Base-by-base conservation (phyloP, 2,329 filamentous ascomycete genomes). In the Metarhizium sp. region DNA sequence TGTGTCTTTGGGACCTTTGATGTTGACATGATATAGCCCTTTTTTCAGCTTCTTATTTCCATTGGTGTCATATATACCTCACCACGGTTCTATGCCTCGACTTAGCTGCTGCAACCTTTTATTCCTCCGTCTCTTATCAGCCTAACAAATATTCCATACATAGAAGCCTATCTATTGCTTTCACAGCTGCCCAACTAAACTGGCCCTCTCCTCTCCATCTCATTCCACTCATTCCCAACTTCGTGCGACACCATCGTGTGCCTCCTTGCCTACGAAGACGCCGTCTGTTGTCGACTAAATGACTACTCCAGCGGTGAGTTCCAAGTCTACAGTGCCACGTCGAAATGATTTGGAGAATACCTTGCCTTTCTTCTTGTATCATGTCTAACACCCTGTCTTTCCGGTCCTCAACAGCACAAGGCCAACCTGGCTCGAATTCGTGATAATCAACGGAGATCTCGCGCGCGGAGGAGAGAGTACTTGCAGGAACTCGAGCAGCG, bases 401-500 rank as follows among this genome's bases (percentile, higher is more conserved):
- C 32, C 32, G 10, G 40, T 38, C 40, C 32, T 55, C 40, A 20
- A 54, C 60, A 72, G 70, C 69, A 71, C 60, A 70, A 68, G 58
- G 69, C 69, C 58, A 73, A 73, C 56, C 64, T 73, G 61, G 70
- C 70, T 59, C 84, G 87, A 56, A 85, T 90, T 61, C 80, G 87
- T 60, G 85, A 91, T 63, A 92, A 91, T 63, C 88, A 91, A 67
- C 78, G 87, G 55, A 82, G 87, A 59, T 89, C 85, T n/a, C 82
- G 88, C 53, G 86, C 86, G 49, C 79, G 87, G 40, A 79, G 84
- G 59, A 88, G 87, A 72, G 86, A 89, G 64, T 90, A 91, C 65
- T 72, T 90, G 43, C 75, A 83, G 58, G 84, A 87, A 55, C 78
- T 90, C 32, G 86, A 91, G 69, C 73, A 78, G 54, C 83, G 82